Evolutionary conservation across 2,329 filamentous ascomycete species (phyloP), one percentile per base, ranked within the genome.

Genomic region (Sporothrix curviconia): DNA sequence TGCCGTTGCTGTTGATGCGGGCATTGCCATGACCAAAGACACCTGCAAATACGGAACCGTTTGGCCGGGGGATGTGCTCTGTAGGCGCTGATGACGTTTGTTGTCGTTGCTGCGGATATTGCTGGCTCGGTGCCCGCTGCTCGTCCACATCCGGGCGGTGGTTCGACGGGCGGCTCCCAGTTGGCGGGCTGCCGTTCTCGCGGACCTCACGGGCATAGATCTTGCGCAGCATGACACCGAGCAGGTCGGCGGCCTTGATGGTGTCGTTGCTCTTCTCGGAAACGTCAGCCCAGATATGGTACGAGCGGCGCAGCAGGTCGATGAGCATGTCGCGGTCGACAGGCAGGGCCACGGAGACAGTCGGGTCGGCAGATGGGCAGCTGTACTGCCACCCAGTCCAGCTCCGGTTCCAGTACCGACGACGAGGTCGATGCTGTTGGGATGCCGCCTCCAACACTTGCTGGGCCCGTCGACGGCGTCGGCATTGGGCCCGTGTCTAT

Each of bases 211-310:
- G 57, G 1, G 37, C 51, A 36, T 61, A 42, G 25, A 63, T 61
- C 49, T 60, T 63, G 47, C 49, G 46, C 32, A 62, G 43, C 71
- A 81, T 78, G 4, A 70, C 72, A 6, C 70, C 69, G 55, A 81
- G 64, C 7, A 77, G 73, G 36, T 73, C 71, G 11, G 71, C 72
- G 25, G 78, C 77, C 66, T 78, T 79, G 40, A 66, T 71, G 47
- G 76, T 70, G 56, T 78, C 77, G 1, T 66, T 63, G 24, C 70
- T 64, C 8, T 67, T 66, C 12, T 62, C 57, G 2, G 74, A 67
- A 25, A 78, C 69, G 4, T 72, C 67, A 17, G 63, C 63, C 77
- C 78, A 80, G 55, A 79, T 74, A 2, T 55, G 56, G 59, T 76
- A 65, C 14, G 78, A 79, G 17, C 69, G 67, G 58, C 68, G 68